A percentile compares a stretch with the other conserved stretches of the same genome.
These are phyloP conservation scores for Kwoniella dendrophila DNA, from an alignment of 768 basidiomycete species.

Conservation along the genomic window DNA sequence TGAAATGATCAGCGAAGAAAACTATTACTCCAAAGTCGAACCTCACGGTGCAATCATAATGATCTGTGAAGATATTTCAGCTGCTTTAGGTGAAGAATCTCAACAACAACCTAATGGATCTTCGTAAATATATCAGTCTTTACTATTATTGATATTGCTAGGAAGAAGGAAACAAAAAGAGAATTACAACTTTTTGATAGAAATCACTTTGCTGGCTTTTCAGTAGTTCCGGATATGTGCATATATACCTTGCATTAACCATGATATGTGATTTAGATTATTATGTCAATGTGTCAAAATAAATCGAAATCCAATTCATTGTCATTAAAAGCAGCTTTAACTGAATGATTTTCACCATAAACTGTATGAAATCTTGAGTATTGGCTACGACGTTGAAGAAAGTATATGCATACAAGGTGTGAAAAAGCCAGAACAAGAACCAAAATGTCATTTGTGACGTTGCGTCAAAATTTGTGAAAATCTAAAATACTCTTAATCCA, in stretches of 20 bases:
- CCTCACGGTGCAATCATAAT: conserved; percentile 44
- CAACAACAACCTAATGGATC: conserved; percentile 26
- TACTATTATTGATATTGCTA: too few relatives aligned
- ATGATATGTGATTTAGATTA: background rate
- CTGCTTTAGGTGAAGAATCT: conserved; percentile 34
- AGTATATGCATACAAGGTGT: conserved; percentile 17
- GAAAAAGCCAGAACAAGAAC: background rate
- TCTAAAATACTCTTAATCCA: conserved; percentile 26
- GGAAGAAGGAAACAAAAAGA: too few relatives aligned
- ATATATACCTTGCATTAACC: conserved; percentile 2
- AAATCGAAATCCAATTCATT: too few relatives aligned
- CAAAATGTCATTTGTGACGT: background rate
- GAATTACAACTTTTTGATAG: too few relatives aligned
- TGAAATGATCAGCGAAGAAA: conserved; percentile 30
- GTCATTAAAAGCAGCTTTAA: too few relatives aligned
- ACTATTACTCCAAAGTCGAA: conserved; percentile 50
- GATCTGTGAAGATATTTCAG: conserved; percentile 46
- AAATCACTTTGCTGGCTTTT: too few relatives aligned
- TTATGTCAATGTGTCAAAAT: too few relatives aligned
- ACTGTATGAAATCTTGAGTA: too few relatives aligned
- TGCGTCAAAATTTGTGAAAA: background rate
- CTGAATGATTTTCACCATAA: too few relatives aligned
- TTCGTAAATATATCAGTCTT: background rate
- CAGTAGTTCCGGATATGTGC: background rate
- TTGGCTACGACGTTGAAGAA: background rate